phyloP scores from a whole-genome alignment of 2,329 filamentous ascomycete species.

The Stenocarpella maydis region DNA sequence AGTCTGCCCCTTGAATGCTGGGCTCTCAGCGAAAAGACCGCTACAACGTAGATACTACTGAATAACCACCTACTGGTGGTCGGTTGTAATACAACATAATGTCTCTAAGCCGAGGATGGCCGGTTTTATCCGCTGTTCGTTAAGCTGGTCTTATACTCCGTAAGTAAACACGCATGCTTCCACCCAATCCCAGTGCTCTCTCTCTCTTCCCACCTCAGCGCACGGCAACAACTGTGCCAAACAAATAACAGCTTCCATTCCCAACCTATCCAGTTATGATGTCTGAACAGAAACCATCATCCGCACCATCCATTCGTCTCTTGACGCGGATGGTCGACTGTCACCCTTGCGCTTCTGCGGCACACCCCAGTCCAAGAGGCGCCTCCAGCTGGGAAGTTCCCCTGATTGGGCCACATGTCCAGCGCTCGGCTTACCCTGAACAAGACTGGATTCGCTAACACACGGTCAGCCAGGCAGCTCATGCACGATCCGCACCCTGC shows the following conservation, averaged over 20 bases:
- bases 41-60: too few relatives aligned
- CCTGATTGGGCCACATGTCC: constrained; percentile 15
- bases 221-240: not conserved
- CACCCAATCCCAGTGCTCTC: too few relatives aligned
- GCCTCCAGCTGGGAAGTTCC: not conserved
- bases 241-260: not conserved
- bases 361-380: not conserved
- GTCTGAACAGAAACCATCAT: too few relatives aligned
- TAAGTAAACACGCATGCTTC: too few relatives aligned
- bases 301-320: too few relatives aligned
- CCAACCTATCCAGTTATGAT: not conserved
- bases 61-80: too few relatives aligned
- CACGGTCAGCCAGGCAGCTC: not conserved
- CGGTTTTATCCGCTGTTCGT: not conserved
- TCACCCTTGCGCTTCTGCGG: not conserved
- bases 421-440: not conserved
- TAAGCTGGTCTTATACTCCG: not conserved
- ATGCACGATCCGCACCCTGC: not conserved
- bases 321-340: not conserved
- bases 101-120: not conserved
- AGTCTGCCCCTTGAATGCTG: too few relatives aligned
- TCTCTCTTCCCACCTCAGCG: not conserved
- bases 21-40: too few relatives aligned
- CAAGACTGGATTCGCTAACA: not conserved
- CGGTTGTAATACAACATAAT: too few relatives aligned